phyloP scores from a whole-genome alignment of 2,329 filamentous ascomycete species.

The Leptodontidium sp. region DNA sequence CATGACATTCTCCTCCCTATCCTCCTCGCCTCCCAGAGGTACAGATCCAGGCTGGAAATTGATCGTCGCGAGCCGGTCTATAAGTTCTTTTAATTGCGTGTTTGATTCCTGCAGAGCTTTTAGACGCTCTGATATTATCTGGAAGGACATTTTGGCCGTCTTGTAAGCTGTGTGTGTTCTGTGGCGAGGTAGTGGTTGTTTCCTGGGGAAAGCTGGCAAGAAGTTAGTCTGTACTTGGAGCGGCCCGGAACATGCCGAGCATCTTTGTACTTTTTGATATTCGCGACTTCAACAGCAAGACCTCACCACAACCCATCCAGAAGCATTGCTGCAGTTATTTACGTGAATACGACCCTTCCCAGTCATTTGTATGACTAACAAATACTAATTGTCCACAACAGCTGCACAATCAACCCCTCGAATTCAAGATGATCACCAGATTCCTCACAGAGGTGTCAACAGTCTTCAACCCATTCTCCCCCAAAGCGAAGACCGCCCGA shows the following conservation, averaged over 20 bases:
- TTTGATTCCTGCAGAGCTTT: conserved; percentile 67
- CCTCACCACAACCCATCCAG: neutral
- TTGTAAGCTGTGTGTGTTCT: neutral
- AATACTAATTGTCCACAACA: conserved; percentile 22
- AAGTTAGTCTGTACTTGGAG: conserved; percentile 22
- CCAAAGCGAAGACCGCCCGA: conserved; percentile 80
- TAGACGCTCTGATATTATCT: conserved; percentile 69
- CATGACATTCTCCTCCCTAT: conserved; percentile 57
- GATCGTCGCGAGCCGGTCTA: conserved; percentile 65
- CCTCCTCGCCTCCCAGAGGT: conserved; percentile 53
- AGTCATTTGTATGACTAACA: neutral
- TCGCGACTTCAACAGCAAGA: neutral
- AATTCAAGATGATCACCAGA: conserved; percentile 76
- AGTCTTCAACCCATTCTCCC: conserved; percentile 91
- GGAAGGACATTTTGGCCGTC: conserved; percentile 58
- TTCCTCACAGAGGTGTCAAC: conserved; percentile 87
- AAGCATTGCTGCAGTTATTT: neutral
- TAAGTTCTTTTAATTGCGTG: conserved; percentile 64
- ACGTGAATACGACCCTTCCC: conserved; percentile 12
- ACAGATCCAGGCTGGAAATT: conserved; percentile 66
- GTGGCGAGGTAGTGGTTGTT: neutral
- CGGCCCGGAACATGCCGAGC: conserved; percentile 28
- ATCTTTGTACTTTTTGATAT: conserved; percentile 26
- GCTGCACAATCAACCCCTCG: conserved; percentile 11
- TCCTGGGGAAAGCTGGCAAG: conserved; percentile 26